Evolutionary conservation across 768 basidiomycete genomes (phyloP), one percentile per base, ranked within the genome.

Genomic region (Naganishia randhawae): DNA sequence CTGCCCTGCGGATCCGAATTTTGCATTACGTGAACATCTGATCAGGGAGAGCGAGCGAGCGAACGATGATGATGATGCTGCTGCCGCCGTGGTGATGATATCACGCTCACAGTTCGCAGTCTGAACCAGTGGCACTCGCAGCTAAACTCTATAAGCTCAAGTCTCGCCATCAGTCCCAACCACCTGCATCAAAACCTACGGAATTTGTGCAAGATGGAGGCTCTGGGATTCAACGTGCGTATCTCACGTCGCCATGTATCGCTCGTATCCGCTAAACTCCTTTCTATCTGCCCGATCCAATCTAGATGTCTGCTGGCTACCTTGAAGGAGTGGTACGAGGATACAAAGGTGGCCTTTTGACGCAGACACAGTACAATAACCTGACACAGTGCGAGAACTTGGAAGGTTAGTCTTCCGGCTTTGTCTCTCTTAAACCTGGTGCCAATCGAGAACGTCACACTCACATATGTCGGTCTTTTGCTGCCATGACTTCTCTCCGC

Each of bases 381-480:
- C 82, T 99, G 78, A 89, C 90, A 4, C 96, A 99, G 81, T 98
- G 96, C 85, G 96, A 99, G 82, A 91, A 87, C 31, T 85, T 98
- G 33, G 96, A 98, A 84, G 95, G 95, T 92, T 73, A 64, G 83
- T 72, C 27, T 45, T 17, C 32, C 19, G 32, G 29, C 35, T 42
- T 14, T 45, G 35, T 19, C 3, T 13, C n/a, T 3, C 25, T n/a
- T 48, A 17, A 48, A n/a, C 11, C 45, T 48, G n/a, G 13, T 48
- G 19, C n/a, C n/a, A 48, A 22, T n/a, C 11, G 6, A 22, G n/a
- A 48, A 4, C 45, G 13, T 22, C 19, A 7, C 45, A 54, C 41
- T 53, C 9, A 22, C 51, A 22, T 25, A 22, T n/a, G n/a, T 57
- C 52, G 50, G 33, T 7, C 33, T 22, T 57, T 33, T 33, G 25